Evolutionary conservation across 176 grass and related monocot genomes (phyloP).

Genomic region (Saccharum spontaneum): DNA sequence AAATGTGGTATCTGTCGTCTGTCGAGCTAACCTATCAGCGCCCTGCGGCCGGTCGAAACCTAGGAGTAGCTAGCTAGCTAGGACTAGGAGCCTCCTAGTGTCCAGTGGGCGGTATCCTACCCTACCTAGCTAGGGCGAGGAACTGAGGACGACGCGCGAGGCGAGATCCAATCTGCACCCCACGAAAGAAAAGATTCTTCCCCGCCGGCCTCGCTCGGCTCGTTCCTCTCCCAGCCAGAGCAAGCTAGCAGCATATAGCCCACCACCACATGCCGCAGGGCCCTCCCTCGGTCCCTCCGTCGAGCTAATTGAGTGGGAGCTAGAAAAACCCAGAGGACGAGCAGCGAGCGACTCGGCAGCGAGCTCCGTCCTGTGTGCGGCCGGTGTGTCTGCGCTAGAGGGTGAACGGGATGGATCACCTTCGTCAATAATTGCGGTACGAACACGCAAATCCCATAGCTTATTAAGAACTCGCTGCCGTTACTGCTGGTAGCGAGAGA

Average conservation of each 20-base stretch:
- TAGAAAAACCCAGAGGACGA: not conserved
- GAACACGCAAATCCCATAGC: not conserved
- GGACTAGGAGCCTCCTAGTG: not conserved
- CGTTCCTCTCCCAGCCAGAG: not conserved
- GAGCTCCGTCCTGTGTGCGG: not conserved
- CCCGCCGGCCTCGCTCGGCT: not conserved
- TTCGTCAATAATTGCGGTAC: not conserved
- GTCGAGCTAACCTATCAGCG: not conserved
- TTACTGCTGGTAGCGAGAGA: not conserved
- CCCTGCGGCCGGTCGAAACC: not conserved
- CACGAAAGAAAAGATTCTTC: conserved; percentile 47
- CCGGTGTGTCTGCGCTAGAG: not conserved
- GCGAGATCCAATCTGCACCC: conserved; percentile 48
- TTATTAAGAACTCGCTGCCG: not conserved
- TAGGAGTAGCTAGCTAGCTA: not conserved
- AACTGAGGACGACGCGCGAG: not conserved
- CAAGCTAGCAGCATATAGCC: conserved; percentile 6
- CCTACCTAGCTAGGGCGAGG: not conserved
- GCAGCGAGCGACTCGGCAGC: not conserved
- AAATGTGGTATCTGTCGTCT: not conserved
- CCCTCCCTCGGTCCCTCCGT: not conserved
- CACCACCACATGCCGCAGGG: conserved; percentile 31
- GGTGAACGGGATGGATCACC: not conserved
- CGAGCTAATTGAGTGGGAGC: not conserved
- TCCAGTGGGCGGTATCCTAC: not conserved